Percentiles rank a stretch among this genome's conserved stretches.
These are phyloP conservation scores for Mycothermus thermophilus DNA, from an alignment of 495 filamentous ascomycete species.

Conservation along the genomic window DNA sequence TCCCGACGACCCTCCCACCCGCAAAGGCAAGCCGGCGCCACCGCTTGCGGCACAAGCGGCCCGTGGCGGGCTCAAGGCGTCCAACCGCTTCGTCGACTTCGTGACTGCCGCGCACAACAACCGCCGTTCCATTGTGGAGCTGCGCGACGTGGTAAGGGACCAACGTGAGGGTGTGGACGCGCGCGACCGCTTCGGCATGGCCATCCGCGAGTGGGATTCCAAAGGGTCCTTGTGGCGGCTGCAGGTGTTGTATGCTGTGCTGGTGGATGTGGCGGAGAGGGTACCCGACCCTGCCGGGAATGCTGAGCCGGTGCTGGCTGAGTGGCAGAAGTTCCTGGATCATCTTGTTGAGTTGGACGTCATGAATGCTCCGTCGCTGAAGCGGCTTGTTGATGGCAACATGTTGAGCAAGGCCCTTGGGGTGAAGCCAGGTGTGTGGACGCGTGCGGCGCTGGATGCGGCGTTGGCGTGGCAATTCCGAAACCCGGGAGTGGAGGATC, in stretches of 20 bases:
- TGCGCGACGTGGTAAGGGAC: conserved; percentile 39
- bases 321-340: conserved; percentile 43
- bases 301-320: conserved; percentile 22
- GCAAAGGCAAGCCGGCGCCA: conserved; percentile 29
- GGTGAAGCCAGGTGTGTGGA: conserved; percentile 60
- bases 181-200: conserved; percentile 50
- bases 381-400: conserved; percentile 51
- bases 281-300: conserved; percentile 1
- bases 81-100: conserved; percentile 55
- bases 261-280: conserved; percentile 46
- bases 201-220: conserved; percentile 60
- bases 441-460: conserved; percentile 54
- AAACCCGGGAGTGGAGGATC: conserved; percentile 51
- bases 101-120: conserved; percentile 50
- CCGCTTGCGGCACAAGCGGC: conserved; percentile 42
- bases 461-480: conserved; percentile 76
- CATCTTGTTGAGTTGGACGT: conserved; percentile 39
- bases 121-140: conserved; percentile 41
- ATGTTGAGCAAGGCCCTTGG: conserved; percentile 47
- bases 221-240: conserved; percentile 54
- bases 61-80: conserved; percentile 64
- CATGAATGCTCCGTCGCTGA: conserved; percentile 37
- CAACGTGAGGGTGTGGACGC: conserved; percentile 20
- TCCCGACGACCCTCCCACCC: conserved; percentile 26
- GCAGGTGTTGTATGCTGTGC: conserved; percentile 54